Evolutionary conservation across 2,329 filamentous ascomycete species (phyloP).

Genomic region (Botrytis pseudocinerea): DNA sequence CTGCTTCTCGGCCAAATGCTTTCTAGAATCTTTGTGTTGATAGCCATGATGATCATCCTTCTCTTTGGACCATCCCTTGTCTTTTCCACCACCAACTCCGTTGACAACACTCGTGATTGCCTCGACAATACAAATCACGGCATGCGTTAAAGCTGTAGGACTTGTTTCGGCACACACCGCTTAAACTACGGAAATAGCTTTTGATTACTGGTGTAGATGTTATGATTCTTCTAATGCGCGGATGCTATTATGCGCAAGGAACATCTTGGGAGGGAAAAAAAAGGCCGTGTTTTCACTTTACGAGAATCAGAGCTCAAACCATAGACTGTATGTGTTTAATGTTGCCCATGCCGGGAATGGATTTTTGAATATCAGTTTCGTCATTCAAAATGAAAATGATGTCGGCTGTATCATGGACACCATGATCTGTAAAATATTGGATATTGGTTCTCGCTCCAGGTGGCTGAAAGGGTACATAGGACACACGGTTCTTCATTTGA

Average conservation of each 20-base stretch:
- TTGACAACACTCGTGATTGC: constrained; percentile 36
- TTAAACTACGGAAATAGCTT: constrained; percentile 32
- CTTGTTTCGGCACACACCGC: constrained; percentile 33
- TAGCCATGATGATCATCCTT: background rate
- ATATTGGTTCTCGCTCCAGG: constrained; percentile 34
- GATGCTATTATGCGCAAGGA: background rate
- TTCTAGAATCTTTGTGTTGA: background rate
- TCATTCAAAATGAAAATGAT: constrained; percentile 40
- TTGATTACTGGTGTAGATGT: constrained; percentile 33
- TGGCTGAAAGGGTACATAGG: constrained; percentile 37
- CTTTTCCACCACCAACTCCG: constrained; percentile 24
- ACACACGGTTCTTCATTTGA: constrained; percentile 32
- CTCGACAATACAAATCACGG: constrained; percentile 36
- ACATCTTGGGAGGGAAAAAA: constrained; percentile 31
- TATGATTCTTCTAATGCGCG: background rate
- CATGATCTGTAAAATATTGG: constrained; percentile 38
- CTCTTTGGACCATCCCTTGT: background rate
- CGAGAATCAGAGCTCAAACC: constrained; percentile 38
- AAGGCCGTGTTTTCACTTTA: constrained; percentile 34
- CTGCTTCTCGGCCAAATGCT: background rate
- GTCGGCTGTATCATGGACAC: constrained; percentile 36
- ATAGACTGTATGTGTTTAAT: constrained; percentile 39
- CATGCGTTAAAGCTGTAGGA: constrained; percentile 30
- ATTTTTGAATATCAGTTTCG: constrained; percentile 26
- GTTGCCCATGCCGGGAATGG: constrained; percentile 32